Conservation (phyloP, 768 basidiomycete genomes). For the Chalciporus piperatus region DNA sequence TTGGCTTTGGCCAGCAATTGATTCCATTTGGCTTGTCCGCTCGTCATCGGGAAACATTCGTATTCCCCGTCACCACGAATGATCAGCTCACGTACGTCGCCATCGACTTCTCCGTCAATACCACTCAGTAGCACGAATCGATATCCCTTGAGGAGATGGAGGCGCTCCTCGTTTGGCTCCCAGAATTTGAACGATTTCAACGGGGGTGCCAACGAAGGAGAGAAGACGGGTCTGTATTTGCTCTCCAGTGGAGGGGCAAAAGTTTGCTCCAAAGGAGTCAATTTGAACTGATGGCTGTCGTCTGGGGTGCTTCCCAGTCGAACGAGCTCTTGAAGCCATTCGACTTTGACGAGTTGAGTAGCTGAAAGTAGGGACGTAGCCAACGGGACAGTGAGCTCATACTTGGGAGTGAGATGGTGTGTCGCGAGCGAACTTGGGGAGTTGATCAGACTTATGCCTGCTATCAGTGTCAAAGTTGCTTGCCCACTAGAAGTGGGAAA, state of each 20-base stretch:
- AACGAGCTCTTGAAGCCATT: constrained; percentile 66
- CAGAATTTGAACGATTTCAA: constrained; percentile 56
- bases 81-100: constrained; percentile 52
- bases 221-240: constrained; percentile 60
- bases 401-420: constrained; percentile 59
- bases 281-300: constrained; percentile 32
- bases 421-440: constrained; percentile 48
- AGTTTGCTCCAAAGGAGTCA: constrained; percentile 44
- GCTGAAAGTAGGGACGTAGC: constrained; percentile 60
- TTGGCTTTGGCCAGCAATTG: constrained; percentile 50
- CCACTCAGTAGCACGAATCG: constrained; percentile 64
- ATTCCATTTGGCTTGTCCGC: constrained; percentile 49
- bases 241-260: constrained; percentile 50
- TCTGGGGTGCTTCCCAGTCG: constrained; percentile 42
- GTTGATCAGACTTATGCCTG: constrained; percentile 54
- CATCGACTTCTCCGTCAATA: constrained; percentile 46
- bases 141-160: constrained; percentile 48
- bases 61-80: constrained; percentile 56
- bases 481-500: not conserved
- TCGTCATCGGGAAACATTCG: constrained; percentile 56
- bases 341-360: constrained; percentile 57
- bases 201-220: constrained; percentile 43
- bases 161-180: constrained; percentile 65
- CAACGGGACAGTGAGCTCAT: constrained; percentile 45
- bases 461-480: not conserved